Base-by-base conservation (phyloP, 208 protist genomes). In the Crithidia expoeki region DNA sequence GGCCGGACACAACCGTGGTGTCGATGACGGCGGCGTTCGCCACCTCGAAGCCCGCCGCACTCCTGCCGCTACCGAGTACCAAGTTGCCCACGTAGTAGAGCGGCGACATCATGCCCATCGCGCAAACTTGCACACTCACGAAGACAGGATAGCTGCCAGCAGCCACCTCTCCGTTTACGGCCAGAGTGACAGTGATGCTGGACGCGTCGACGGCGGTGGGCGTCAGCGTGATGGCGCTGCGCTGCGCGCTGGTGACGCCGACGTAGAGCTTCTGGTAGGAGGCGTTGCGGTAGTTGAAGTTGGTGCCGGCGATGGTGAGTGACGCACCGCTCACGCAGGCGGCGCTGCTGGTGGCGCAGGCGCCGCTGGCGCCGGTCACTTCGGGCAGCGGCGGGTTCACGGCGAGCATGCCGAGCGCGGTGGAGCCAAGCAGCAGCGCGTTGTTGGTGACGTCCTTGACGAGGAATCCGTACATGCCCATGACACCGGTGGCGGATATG, bases 401-500 rank as follows among this genome's bases (percentile, higher is more conserved):
- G n/a, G n/a, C n/a, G n/a, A n/a, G n/a, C n/a, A n/a, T n/a, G n/a
- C n/a, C n/a, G n/a, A n/a, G n/a, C n/a, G n/a, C n/a, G n/a, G n/a
- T n/a, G n/a, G n/a, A n/a, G n/a, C n/a, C n/a, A n/a, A n/a, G n/a
- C n/a, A n/a, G n/a, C n/a, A n/a, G n/a, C n/a, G n/a, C n/a, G 33
- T 52, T 38, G 28, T 32, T 74, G 23, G 23, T 52, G 17, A n/a
- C 42, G 21, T 81, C 71, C 40, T 67, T 56, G 38, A 81, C 80
- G 11, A 78, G 67, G 44, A 80, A 57, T 49, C 36, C 44, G 68
- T 63, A 81, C 80, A 81, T 81, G 47, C 75, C 75, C 75, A 85
- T 78, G 28, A 58, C 59, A 46, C 62, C 52, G n/a, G 32, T 66
- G 36, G 17, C 42, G 46, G 65, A 46, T 12, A 44, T 44, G 57